Base-by-base conservation (phyloP, 805 yeast genomes). In the Yamadazyma paraphyllophila region DNA sequence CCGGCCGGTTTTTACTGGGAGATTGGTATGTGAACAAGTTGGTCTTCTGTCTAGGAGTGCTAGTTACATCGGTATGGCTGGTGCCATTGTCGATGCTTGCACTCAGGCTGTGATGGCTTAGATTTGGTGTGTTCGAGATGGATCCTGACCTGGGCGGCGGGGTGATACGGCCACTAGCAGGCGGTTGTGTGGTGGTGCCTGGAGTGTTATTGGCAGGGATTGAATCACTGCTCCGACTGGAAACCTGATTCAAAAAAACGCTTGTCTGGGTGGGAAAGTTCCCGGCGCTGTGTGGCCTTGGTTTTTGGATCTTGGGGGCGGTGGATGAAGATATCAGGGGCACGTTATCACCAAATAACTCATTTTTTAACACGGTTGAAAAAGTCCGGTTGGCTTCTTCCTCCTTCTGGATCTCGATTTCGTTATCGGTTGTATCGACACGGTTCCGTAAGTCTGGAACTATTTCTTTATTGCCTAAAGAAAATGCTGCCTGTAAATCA, bases 301-400 rank as follows among this genome's bases (percentile, higher is more conserved):
- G 37, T 17, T 41, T 47, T 5, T 10, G 16, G 10, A 34, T 15
- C 20, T 13, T 38, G 15, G 34, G 17, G 37, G 46, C 15, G 15
- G 45, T 33, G 33, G 49, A 35, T 9, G 76, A 68, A 4, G 71
- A 60, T 9, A 74, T 73, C 69, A 64, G 63, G 4, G 91, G 88
- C 3, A 88, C 80, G 49, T 86, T 80, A 59, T 85, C 94, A 12
- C 97, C 98, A 71, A 94, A 94, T 30, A 94, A 67, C 62, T 94
- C 99, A 29, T 95, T 87, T 55, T 87, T 85, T 39, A 94, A 68
- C 2, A 94, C 87, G 0, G 92, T 82, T 45, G 91, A 83, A 64
- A 91, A 94, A 0, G 96, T 88, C 52, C 85, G 72, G 60, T 88
- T 88, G 4, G 97, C 96, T 58, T 88, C 96, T 54, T 83, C 85